A percentile compares a stretch with the other conserved stretches of the same genome.
Conservation (phyloP, 2,329 filamentous ascomycete species). For the Xylariaceae sp. region DNA sequence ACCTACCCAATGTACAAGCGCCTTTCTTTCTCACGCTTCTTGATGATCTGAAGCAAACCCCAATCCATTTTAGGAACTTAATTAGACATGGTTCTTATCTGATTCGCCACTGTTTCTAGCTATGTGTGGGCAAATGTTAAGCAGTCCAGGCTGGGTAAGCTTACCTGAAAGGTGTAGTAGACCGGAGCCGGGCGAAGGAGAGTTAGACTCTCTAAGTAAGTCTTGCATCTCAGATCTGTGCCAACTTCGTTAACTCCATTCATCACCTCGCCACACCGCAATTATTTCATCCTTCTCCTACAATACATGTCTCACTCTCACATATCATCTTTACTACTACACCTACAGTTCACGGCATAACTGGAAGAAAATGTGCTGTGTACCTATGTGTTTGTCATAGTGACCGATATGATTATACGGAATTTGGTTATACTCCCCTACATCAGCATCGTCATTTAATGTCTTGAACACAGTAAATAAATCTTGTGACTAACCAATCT, state of each 20-base stretch:
- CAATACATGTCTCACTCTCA: neutral
- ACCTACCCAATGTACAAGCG: neutral
- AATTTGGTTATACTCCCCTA: neutral
- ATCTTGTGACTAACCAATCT: neutral
- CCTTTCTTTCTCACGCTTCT: no score
- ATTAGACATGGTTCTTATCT: conserved; percentile 30
- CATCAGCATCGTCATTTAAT: neutral
- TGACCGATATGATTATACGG: conserved; percentile 5
- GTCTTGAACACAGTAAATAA: neutral
- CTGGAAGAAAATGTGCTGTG: neutral
- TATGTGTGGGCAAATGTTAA: neutral
- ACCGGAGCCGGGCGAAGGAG: conserved; percentile 20
- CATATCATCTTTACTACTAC: neutral
- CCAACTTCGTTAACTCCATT: conserved; percentile 6
- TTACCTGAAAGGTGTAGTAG: neutral
- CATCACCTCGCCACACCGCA: conserved; percentile 18
- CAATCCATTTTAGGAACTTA: conserved; percentile 23
- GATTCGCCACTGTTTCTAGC: conserved; percentile 31
- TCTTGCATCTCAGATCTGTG: neutral
- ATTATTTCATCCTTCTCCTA: conserved; percentile 2
- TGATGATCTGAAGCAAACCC: neutral
- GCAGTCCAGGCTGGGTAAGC: neutral
- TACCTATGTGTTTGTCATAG: neutral
- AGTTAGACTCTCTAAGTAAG: neutral
- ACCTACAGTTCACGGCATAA: neutral